Conservation (phyloP, 225 moss, liverwort and hornwort genomes). For the Anthoceros angustus region DNA sequence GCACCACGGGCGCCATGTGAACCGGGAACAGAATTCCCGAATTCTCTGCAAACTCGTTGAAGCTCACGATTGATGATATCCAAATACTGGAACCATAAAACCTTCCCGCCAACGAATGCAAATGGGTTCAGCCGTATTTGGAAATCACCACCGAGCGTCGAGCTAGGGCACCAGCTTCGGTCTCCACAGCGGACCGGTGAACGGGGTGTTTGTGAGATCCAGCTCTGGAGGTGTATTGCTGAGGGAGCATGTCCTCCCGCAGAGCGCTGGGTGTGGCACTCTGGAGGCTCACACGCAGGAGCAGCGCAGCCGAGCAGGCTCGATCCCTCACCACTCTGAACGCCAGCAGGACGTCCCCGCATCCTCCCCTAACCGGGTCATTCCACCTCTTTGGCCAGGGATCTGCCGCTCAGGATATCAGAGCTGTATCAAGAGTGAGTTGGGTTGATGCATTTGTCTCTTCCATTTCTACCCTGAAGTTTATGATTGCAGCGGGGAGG, state of each 20-base stretch:
- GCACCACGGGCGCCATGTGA: conserved; percentile 53
- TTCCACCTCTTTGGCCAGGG: not conserved
- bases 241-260: not conserved
- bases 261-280: not conserved
- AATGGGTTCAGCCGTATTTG: too few species aligned
- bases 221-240: too few species aligned
- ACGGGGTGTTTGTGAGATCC: not conserved
- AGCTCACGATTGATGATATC: too few species aligned
- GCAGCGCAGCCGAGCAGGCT: not conserved
- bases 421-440: not conserved
- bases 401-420: not conserved
- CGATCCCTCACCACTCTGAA: not conserved
- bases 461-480: too few species aligned
- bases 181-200: too few species aligned
- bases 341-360: too few species aligned
- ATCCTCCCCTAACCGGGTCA: too few species aligned
- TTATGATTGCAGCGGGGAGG: too few species aligned
- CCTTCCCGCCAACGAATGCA: too few species aligned
- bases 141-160: too few species aligned
- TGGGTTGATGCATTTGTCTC: not conserved
- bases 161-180: too few species aligned
- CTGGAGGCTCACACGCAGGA: not conserved
- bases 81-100: too few species aligned
- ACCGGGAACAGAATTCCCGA: not conserved
- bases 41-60: not conserved